Base-by-base conservation (phyloP, 768 basidiomycete species). In the Clitopilus passeckerianus region DNA sequence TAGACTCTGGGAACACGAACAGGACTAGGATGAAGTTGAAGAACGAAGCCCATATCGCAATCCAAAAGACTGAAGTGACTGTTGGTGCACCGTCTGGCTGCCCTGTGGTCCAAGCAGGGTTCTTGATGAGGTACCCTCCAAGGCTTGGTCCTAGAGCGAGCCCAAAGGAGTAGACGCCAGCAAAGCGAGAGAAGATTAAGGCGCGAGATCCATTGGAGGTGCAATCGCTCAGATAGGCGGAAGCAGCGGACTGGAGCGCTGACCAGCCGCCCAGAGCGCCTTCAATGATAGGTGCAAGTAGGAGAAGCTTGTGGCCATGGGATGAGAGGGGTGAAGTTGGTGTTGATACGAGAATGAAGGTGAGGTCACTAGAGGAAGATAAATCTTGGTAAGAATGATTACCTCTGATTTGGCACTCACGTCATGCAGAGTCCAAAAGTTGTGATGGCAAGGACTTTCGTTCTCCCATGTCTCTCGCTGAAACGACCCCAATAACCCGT, bases 401-500 rank as follows among this genome's bases (percentile, higher is more conserved):
- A 33, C 30, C 44, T 54, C 33, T n/a, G 60, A 23, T 57, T 52
- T 59, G 55, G 27, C 16, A 74, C 71, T 20, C 63, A 78, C 72
- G 77, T 74, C 57, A 73, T 67, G 65, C 79, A 72, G 16, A 76
- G 59, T 16, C 95, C 93, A 23, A 89, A 68, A 0, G 89, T 84
- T 9, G 87, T 74, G 24, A 87, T 76, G 6, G 89, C 87, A 59
- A 96, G 82, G 22, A 95, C 86, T 56, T 78, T 83, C 2, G 87
- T 93, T 52, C 95, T 79, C 14, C 95, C 95, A 63, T 87, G 73
- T 20, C 85, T 78, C 68, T 96, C 92, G 27, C 91, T 85, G 57
- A 88, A 89, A 58, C 84, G 84, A 27, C 92, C 91, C 95, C 95
- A 97, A 84, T 87, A 93, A 1, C 88, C 90, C 0, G 93, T 91